Percentiles rank a stretch among this genome's conserved stretches.
Evolutionary conservation across 1,284 basidiomycete species (phyloP).

Genomic region (Ustilago vetiveriae): DNA sequence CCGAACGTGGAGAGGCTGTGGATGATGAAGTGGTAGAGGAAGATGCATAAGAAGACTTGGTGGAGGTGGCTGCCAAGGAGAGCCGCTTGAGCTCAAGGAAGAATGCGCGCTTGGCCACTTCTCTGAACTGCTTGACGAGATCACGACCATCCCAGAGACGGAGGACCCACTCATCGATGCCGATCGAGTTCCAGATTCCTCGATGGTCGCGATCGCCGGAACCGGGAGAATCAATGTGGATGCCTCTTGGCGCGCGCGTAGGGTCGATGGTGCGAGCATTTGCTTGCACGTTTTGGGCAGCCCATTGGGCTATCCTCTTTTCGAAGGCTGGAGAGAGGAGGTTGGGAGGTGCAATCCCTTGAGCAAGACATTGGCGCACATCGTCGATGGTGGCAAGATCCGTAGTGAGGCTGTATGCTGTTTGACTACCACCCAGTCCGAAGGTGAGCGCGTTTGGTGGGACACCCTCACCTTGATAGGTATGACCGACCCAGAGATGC

Average conservation of each 20-base stretch:
- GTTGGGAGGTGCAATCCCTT: constrained; percentile 34
- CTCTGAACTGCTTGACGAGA: constrained; percentile 45
- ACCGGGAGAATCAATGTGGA: constrained; percentile 47
- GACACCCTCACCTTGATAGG: constrained; percentile 41
- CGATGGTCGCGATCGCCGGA: constrained; percentile 37
- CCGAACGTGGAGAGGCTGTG: constrained; percentile 12
- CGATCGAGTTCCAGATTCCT: constrained; percentile 48
- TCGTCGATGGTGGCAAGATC: constrained; percentile 40
- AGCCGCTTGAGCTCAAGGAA: constrained; percentile 51
- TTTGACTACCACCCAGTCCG: constrained; percentile 33
- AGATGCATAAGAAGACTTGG: constrained; percentile 14
- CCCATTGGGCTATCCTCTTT: constrained; percentile 44
- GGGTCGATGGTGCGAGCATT: constrained; percentile 46
- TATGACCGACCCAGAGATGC: constrained; percentile 53
- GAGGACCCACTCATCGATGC: constrained; percentile 51
- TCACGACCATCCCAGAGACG: constrained; percentile 50
- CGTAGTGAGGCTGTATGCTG: constrained; percentile 43
- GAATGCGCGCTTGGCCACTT: constrained; percentile 38
- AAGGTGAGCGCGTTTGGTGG: constrained; percentile 39
- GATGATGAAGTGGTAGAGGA: constrained; percentile 15
- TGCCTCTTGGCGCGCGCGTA: constrained; percentile 36
- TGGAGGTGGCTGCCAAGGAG: constrained; percentile 15
- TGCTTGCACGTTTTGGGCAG: constrained; percentile 47
- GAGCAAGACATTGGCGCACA: constrained; percentile 29
- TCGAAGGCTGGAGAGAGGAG: constrained; percentile 48